phyloP scores from a whole-genome alignment of 1,284 basidiomycete species.

The Salmacisia buchloeana region DNA sequence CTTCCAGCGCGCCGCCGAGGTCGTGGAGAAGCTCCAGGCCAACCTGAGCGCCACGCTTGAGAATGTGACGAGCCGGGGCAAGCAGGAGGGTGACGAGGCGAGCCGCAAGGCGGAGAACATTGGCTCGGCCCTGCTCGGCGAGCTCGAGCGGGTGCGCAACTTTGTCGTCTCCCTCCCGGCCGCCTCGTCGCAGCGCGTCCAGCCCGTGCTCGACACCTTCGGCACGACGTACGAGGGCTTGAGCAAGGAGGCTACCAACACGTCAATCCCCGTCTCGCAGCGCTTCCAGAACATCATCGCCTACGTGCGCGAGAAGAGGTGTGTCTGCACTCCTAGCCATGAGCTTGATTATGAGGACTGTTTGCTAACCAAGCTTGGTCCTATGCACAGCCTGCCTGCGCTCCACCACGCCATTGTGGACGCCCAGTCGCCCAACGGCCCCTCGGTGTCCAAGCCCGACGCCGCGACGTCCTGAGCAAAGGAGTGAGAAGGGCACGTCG shows the following conservation, averaged over 20 bases:
- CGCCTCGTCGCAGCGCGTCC: slow-evolving; percentile 42
- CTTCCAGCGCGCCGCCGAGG: slow-evolving; percentile 38
- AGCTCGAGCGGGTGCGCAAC: slow-evolving; percentile 43
- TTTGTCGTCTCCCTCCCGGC: slow-evolving; percentile 40
- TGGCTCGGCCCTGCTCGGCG: slow-evolving; percentile 41
- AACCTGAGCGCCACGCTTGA: slow-evolving; percentile 39
- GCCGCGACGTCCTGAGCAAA: slow-evolving; percentile 1
- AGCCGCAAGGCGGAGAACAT: slow-evolving; percentile 39
- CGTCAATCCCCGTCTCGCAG: slow-evolving; percentile 31
- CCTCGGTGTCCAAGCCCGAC: background rate
- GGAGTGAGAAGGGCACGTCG: background rate
- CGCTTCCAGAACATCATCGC: slow-evolving; percentile 37
- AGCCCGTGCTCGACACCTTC: slow-evolving; percentile 43
- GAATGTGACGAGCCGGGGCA: slow-evolving; percentile 27
- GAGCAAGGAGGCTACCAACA: slow-evolving; percentile 40
- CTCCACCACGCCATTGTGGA: slow-evolving; percentile 33
- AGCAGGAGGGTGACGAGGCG: slow-evolving; percentile 38
- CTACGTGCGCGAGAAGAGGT: slow-evolving; percentile 40
- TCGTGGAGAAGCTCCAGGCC: slow-evolving; percentile 37
- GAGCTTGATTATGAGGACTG: background rate
- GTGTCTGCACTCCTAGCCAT: background rate
- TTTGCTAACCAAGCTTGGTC: background rate
- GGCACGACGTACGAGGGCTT: slow-evolving; percentile 42
- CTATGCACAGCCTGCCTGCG: slow-evolving; percentile 26
- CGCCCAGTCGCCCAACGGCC: slow-evolving; percentile 5